These are phyloP conservation scores for Luffa aegyptiaca DNA, from an alignment of 306 rosid genomes.

Conservation along the genomic window DNA sequence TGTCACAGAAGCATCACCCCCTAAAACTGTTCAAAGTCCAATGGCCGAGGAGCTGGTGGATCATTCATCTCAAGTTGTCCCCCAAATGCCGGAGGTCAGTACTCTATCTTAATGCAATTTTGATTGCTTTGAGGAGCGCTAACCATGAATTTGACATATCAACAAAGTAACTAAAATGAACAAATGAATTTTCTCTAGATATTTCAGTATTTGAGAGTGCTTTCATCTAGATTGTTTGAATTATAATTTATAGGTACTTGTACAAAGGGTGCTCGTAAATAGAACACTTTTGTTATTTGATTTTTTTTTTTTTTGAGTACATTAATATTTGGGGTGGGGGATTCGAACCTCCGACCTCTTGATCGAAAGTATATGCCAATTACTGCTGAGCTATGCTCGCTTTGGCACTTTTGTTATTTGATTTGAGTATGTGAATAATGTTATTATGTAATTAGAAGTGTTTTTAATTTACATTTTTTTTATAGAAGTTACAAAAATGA, in stretches of 20 bases:
- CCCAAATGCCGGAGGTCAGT: conserved; percentile 30
- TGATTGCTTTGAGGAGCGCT: not conserved
- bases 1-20: conserved; percentile 18
- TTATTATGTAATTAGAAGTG: not conserved
- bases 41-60: conserved; percentile 22
- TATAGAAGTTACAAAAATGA: not conserved
- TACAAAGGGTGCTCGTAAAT: not conserved
- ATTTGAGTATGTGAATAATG: not conserved
- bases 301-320: too few relatives aligned
- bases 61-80: conserved; percentile 15
- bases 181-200: not conserved
- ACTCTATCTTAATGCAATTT: not conserved
- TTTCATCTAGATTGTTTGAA: not conserved
- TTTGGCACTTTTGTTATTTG: not conserved
- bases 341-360: too few relatives aligned
- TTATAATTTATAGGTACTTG: not conserved
- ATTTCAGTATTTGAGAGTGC: not conserved
- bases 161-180: not conserved
- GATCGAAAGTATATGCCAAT: too few relatives aligned
- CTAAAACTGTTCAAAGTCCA: conserved; percentile 14
- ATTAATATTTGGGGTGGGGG: too few relatives aligned
- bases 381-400: too few relatives aligned
- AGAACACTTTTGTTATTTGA: not conserved
- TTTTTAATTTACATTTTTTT: not conserved
- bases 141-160: conserved; percentile 1